Evolutionary conservation across 2,329 filamentous ascomycete species (phyloP).

Genomic region (Exophiala mesophila): DNA sequence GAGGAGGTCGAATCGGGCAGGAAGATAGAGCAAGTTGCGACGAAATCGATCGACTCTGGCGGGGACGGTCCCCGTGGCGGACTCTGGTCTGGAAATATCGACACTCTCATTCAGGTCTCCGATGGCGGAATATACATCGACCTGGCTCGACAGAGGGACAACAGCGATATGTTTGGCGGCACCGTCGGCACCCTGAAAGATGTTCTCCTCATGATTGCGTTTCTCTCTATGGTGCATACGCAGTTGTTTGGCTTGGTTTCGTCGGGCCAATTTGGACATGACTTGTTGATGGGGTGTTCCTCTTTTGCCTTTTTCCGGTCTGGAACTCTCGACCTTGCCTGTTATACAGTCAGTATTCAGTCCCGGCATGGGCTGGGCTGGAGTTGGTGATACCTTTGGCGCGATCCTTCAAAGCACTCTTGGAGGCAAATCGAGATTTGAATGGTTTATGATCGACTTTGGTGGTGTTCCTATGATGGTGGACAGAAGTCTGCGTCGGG

Average conservation of each 20-base stretch:
- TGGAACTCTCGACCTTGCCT: conserved; percentile 70
- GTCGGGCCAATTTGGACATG: conserved; percentile 93
- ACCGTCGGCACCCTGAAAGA: conserved; percentile 82
- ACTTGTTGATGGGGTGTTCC: conserved; percentile 93
- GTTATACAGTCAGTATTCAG: conserved; percentile 21
- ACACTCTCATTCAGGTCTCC: conserved; percentile 69
- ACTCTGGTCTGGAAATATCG: conserved; percentile 65
- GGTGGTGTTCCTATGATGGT: conserved; percentile 89
- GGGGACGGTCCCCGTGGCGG: conserved; percentile 54
- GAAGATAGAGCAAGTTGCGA: conserved; percentile 84
- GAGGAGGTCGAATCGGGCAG: conserved; percentile 67
- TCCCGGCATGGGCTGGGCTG: not conserved
- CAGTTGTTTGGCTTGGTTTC: conserved; percentile 90
- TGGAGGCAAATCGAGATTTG: conserved; percentile 87
- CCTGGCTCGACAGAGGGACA: conserved; percentile 72
- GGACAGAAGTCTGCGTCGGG: conserved; percentile 56
- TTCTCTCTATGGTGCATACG: conserved; percentile 78
- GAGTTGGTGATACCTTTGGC: conserved; percentile 69
- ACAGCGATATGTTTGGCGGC: conserved; percentile 85
- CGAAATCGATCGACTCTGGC: conserved; percentile 85
- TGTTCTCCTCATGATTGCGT: conserved; percentile 68
- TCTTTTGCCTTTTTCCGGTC: conserved; percentile 61
- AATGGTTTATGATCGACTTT: conserved; percentile 85
- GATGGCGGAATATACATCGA: conserved; percentile 64
- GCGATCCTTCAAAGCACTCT: conserved; percentile 76